Evolutionary conservation across 768 basidiomycete genomes (phyloP), one percentile per base, ranked within the genome.

Genomic region (Ramaria sp.): DNA sequence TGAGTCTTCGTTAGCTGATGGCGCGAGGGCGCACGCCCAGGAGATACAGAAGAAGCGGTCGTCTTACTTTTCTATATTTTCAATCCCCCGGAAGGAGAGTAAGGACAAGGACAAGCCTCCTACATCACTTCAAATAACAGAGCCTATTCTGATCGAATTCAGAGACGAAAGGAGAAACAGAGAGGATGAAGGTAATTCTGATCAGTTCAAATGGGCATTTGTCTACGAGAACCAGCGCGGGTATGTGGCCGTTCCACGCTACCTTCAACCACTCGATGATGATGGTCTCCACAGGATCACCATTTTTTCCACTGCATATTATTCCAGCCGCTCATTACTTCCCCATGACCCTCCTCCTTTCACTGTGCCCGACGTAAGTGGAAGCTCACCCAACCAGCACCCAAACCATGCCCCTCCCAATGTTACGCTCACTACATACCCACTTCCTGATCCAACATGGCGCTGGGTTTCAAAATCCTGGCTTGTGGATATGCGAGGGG

Each of bases 401-500:
- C 70, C 72, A 10, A 41, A 24, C 47, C 46, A 33, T 27, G 68
- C 73, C 47, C 79, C 82, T 60, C 77, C 81, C 0, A 76, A 78
- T 3, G 72, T 86, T 50, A 74, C 81, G 7, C 75, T 88, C 4
- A 66, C 70, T 3, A 76, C 77, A 55, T 91, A 84, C 63, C 84
- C 85, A 9, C 76, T 91, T 24, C 88, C 88, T 1, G 86, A 90
- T 61, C 88, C 86, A 22, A 78, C 75, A 20, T 91, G 89, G 89
- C 77, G 71, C 52, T 91, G 88, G 88, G 81, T 89, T 1, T 88
- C 86, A 42, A 78, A 78, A 43, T 69, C 78, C 7, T 91, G 88
- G 88, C 86, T 91, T 86, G 80, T 91, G 58, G 89, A 91, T 71
- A 91, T 91, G 88, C 85, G 84, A 42, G 79, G 81, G 30, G 81